Percentiles rank a stretch among this genome's conserved stretches.
Evolutionary conservation across 2,329 filamentous ascomycete species (phyloP).

Genomic region (Fusarium kyushuense): DNA sequence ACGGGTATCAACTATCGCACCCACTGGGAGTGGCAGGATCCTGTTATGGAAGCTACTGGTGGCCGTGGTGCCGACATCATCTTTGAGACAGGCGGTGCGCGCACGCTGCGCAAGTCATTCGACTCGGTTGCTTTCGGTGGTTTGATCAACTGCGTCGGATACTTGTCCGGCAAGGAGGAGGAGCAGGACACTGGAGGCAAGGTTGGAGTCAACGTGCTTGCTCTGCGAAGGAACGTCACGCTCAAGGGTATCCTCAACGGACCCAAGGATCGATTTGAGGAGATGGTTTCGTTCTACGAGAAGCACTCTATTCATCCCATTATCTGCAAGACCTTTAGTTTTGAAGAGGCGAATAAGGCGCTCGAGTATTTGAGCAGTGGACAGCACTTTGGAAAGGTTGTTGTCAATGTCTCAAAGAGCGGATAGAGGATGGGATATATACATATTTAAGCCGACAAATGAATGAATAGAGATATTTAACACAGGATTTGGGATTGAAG

Average conservation of each 20-base stretch:
- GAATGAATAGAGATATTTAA: not conserved
- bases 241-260: conserved; percentile 71
- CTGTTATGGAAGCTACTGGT: conserved; percentile 60
- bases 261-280: conserved; percentile 64
- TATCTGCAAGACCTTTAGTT: conserved; percentile 60
- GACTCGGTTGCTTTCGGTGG: conserved; percentile 67
- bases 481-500: not conserved
- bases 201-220: conserved; percentile 70
- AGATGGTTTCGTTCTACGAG: conserved; percentile 64
- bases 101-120: conserved; percentile 65
- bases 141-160: conserved; percentile 64
- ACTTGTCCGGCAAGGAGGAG: conserved; percentile 66
- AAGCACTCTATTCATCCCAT: conserved; percentile 60
- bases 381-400: conserved; percentile 69
- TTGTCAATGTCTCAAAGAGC: conserved; percentile 57
- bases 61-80: conserved; percentile 65
- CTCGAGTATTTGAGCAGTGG: conserved; percentile 65
- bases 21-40: conserved; percentile 63
- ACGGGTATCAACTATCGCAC: conserved; percentile 66
- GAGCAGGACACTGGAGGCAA: conserved; percentile 54
- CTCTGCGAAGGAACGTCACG: conserved; percentile 60
- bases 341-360: conserved; percentile 62
- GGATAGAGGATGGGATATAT: not conserved
- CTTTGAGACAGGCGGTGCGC: conserved; percentile 66
- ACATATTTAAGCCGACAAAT: not conserved